Conservation (phyloP, 495 filamentous ascomycete genomes). For the Lasiosphaeriaceae sp. region DNA sequence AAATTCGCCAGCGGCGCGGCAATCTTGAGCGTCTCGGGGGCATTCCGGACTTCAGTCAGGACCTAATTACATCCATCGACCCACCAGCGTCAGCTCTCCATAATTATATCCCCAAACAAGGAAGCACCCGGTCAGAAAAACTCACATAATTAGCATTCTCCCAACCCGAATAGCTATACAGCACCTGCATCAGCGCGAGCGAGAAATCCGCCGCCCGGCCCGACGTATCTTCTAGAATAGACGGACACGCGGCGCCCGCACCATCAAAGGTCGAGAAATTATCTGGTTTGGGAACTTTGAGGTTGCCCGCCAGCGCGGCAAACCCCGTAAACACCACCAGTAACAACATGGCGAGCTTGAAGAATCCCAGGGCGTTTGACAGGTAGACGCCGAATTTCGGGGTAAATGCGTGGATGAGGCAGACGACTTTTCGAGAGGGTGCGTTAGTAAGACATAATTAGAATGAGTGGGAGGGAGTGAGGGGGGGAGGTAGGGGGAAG, state of each 20-base stretch:
- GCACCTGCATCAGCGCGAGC: not conserved
- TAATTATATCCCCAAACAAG: too few relatives aligned
- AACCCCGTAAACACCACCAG: not conserved
- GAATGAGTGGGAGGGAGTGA: too few relatives aligned
- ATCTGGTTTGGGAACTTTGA: not conserved
- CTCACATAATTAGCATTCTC: not conserved
- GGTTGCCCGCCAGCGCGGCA: not conserved
- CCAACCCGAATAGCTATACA: not conserved
- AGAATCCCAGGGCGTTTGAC: not conserved
- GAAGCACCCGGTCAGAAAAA: too few relatives aligned
- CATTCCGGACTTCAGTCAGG: not conserved
- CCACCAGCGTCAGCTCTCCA: too few relatives aligned
- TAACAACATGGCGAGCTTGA: not conserved
- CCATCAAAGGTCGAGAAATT: not conserved
- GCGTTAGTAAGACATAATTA: too few relatives aligned
- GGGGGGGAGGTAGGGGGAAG: too few relatives aligned
- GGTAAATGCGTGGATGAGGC: not conserved
- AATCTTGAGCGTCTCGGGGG: not conserved
- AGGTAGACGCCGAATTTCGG: not conserved
- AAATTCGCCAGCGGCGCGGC: not conserved
- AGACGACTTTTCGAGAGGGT: too few relatives aligned
- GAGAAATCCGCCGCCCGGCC: not conserved
- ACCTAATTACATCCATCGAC: too few relatives aligned
- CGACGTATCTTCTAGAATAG: not conserved
- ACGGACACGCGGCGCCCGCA: too few relatives aligned